Evolutionary conservation across 805 yeast genomes (phyloP).

Genomic region (Ogataea nakhonphanomensis): DNA sequence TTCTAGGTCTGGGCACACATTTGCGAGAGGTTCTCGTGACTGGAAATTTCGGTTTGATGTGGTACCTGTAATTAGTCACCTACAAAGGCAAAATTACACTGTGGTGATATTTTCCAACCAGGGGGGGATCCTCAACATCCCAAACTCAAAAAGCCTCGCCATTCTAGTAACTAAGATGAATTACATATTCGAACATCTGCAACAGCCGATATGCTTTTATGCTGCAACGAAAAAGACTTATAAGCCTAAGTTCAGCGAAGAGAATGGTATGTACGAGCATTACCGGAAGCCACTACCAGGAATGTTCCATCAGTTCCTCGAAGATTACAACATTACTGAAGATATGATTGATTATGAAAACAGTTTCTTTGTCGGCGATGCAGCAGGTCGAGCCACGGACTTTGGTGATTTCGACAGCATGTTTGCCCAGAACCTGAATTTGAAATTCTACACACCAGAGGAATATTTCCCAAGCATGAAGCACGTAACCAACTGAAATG

Average conservation of each 20-base stretch:
- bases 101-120: constrained; percentile 84
- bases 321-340: constrained; percentile 34
- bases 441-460: constrained; percentile 70
- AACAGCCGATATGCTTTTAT: constrained; percentile 43
- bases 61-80: constrained; percentile 25
- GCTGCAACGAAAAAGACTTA: constrained; percentile 60
- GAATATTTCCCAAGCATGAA: constrained; percentile 34
- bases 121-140: constrained; percentile 55
- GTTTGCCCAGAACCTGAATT: constrained; percentile 60
- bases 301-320: constrained; percentile 60
- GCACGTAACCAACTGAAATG: constrained; percentile 20
- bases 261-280: constrained; percentile 32
- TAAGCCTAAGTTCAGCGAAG: constrained; percentile 21
- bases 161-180: constrained; percentile 43
- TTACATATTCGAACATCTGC: constrained; percentile 30
- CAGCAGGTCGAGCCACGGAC: constrained; percentile 81
- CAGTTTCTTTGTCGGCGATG: constrained; percentile 88
- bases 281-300: constrained; percentile 77
- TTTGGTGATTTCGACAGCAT: constrained; percentile 73
- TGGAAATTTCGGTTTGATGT: constrained; percentile 59
- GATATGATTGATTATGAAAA: constrained; percentile 37
- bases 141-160: constrained; percentile 32
- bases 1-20: constrained; percentile 61
- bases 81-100: constrained; percentile 16
- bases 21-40: constrained; percentile 58